Evolutionary conservation across 164 flowering plant species (phyloP), one percentile per base, ranked within the genome.

Genomic region (Berberis thunbergii): DNA sequence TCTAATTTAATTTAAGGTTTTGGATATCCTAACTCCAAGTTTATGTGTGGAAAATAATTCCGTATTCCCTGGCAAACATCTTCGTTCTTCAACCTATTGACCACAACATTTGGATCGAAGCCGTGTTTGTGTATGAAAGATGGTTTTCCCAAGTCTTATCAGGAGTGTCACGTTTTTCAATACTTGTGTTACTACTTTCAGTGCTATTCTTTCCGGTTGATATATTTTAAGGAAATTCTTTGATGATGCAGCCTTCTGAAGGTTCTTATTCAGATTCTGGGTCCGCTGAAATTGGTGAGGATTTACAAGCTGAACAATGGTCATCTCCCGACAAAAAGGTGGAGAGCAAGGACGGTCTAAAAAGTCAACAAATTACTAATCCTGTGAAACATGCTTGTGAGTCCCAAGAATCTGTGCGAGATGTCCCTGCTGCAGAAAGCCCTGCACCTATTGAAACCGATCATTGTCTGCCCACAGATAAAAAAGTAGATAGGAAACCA

Each of bases 241-340:
- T 54, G 50, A 49, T 55, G 59, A 55, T 82, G 78, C 83, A 86
- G 90, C 79, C 43, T 50, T 65, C 63, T 68, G 81, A 79, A 72
- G 59, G 64, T 62, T 50, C 63, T 65, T 70, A 72, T 61, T 73
- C 76, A 44, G 76, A 66, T 63, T 73, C 77, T 41, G 69, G 74
- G 38, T 77, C 76, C 59, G 69, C 77, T 53, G 73, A 74, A 67
- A 67, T 40, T 56, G 70, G n/a, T 59, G 61, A 76, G 46, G 65
- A 64, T 57, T 56, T 26, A 49, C 57, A 64, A 73, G 65, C 71
- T 56, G 57, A 54, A 57, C 63, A 55, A 64, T 73, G 68, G 11
- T 60, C 56, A 40, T 67, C 81, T 54, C 61, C 53, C 64, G 67
- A 70, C 53, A 48, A 71, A 58, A 73, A 62, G 65, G 44, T 57